These are phyloP conservation scores for Coniochaeta sp. DNA, from an alignment of 2,329 filamentous ascomycete genomes.

Conservation along the genomic window DNA sequence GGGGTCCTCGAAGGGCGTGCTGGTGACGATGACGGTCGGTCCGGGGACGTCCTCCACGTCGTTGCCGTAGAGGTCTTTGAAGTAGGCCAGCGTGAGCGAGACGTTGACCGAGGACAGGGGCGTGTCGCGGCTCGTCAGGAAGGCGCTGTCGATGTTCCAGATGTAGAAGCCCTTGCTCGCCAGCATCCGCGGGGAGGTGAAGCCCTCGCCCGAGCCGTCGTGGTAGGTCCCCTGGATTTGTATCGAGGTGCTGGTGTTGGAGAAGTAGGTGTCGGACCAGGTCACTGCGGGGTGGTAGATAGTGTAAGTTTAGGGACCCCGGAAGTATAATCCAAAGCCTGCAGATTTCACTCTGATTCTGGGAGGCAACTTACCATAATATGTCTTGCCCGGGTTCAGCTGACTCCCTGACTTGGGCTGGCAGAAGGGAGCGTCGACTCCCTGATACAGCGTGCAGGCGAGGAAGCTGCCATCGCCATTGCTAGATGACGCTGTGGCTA, in stretches of 20 bases:
- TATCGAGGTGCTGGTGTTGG: constrained; percentile 10
- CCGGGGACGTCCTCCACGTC: constrained; percentile 12
- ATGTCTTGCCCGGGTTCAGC: constrained; percentile 20
- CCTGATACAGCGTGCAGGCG: constrained; percentile 18
- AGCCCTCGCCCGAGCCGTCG: constrained; percentile 9
- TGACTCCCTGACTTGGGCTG: constrained; percentile 19
- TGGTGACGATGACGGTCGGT: constrained; percentile 17
- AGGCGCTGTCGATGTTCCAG: constrained; percentile 16
- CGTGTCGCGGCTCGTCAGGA: constrained; percentile 9
- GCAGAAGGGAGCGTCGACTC: constrained; percentile 22
- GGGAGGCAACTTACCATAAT: constrained; percentile 21
- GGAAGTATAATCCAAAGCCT: too few species aligned
- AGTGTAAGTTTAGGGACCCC: not conserved
- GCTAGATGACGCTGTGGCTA: constrained; percentile 19
- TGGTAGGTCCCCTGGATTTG: constrained; percentile 12
- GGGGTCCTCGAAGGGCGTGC: not conserved
- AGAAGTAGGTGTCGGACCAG: constrained; percentile 21
- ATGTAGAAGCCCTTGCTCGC: constrained; percentile 20
- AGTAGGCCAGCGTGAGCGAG: constrained; percentile 14
- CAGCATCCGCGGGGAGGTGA: constrained; percentile 9
- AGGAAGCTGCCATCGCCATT: constrained; percentile 19
- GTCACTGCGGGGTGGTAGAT: constrained; percentile 19
- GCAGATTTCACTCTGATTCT: too few species aligned
- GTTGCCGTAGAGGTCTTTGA: constrained; percentile 9
- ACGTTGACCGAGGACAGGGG: constrained; percentile 7